A percentile compares a stretch with the other conserved stretches of the same genome.
Evolutionary conservation across 768 basidiomycete species (phyloP).

Genomic region (Daedaleopsis sinensis): DNA sequence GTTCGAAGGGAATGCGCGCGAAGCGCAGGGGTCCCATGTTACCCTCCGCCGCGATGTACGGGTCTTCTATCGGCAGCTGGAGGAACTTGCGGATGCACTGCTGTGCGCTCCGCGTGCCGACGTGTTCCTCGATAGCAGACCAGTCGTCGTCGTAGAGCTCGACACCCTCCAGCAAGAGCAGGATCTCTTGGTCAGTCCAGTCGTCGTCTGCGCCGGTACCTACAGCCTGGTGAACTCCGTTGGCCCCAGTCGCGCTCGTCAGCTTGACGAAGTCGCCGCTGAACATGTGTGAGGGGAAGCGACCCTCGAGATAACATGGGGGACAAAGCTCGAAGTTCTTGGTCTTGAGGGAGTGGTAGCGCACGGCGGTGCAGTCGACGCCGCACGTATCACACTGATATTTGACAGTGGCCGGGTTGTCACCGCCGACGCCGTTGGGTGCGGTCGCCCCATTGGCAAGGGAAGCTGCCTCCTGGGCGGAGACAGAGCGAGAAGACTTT

Average conservation of each 20-base stretch:
- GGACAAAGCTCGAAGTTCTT: conserved; percentile 91
- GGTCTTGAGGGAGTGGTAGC: conserved; percentile 93
- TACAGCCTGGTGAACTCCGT: conserved; percentile 38
- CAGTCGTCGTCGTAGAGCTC: conserved; percentile 99
- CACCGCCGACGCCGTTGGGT: conserved; percentile 44
- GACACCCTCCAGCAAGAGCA: conserved; percentile 90
- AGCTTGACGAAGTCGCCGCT: conserved; percentile 96
- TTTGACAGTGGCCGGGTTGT: conserved; percentile 42
- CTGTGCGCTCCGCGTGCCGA: conserved; percentile 87
- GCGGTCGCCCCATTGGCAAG: conserved; percentile 58
- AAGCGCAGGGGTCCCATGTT: conserved; percentile 77
- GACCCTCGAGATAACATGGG: conserved; percentile 93
- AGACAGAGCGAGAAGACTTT: conserved; percentile 76
- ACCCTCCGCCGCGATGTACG: conserved; percentile 79
- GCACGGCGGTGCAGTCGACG: conserved; percentile 83
- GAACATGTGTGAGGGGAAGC: conserved; percentile 96
- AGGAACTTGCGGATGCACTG: conserved; percentile 97
- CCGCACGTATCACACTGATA: conserved; percentile 95
- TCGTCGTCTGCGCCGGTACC: conserved; percentile 57
- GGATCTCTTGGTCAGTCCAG: conserved; percentile 91
- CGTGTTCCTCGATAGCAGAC: conserved; percentile 90
- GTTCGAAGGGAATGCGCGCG: conserved; percentile 85
- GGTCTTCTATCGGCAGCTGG: conserved; percentile 95
- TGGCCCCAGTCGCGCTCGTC: conserved; percentile 40
- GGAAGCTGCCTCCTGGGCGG: conserved; percentile 64